Conservation (phyloP, 768 basidiomycete species). For the Leccinum subgranulosum region DNA sequence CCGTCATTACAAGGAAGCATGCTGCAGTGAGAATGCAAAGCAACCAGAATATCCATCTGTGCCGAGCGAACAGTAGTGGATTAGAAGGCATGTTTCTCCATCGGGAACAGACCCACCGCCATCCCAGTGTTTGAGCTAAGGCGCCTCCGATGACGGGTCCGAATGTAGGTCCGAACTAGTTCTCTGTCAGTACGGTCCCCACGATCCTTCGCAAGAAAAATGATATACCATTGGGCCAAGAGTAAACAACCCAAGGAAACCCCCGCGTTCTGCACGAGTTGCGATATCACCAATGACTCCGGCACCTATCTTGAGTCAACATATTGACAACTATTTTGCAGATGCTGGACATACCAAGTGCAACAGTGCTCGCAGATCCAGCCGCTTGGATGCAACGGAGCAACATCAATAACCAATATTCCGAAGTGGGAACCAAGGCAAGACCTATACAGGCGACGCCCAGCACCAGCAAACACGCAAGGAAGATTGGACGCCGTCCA, state of each 20-base stretch:
- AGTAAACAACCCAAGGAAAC: slow-evolving; percentile 66
- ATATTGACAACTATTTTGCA: background rate
- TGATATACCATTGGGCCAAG: slow-evolving; percentile 57
- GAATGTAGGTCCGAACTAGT: slow-evolving; percentile 53
- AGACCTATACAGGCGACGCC: slow-evolving; percentile 63
- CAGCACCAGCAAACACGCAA: slow-evolving; percentile 61
- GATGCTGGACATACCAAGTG: slow-evolving; percentile 47
- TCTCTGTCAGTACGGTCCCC: background rate
- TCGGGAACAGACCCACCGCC: slow-evolving; percentile 45
- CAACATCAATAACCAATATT: slow-evolving; percentile 77
- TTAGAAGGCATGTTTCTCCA: background rate
- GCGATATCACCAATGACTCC: slow-evolving; percentile 82
- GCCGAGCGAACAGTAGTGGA: background rate
- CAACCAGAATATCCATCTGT: slow-evolving; percentile 24
- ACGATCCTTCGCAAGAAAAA: background rate
- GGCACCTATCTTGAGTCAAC: slow-evolving; percentile 42
- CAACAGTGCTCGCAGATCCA: slow-evolving; percentile 77
- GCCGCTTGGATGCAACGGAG: slow-evolving; percentile 79
- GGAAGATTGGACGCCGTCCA: slow-evolving; percentile 63
- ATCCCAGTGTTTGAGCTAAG: slow-evolving; percentile 55
- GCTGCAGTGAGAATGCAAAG: slow-evolving; percentile 16
- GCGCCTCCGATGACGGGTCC: slow-evolving; percentile 51
- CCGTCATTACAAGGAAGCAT: slow-evolving; percentile 12
- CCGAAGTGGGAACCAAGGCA: slow-evolving; percentile 51
- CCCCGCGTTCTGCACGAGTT: slow-evolving; percentile 66